phyloP scores from a whole-genome alignment of 192 early-diverging fungal genomes.

The Rhizoclosmatium sp. region DNA sequence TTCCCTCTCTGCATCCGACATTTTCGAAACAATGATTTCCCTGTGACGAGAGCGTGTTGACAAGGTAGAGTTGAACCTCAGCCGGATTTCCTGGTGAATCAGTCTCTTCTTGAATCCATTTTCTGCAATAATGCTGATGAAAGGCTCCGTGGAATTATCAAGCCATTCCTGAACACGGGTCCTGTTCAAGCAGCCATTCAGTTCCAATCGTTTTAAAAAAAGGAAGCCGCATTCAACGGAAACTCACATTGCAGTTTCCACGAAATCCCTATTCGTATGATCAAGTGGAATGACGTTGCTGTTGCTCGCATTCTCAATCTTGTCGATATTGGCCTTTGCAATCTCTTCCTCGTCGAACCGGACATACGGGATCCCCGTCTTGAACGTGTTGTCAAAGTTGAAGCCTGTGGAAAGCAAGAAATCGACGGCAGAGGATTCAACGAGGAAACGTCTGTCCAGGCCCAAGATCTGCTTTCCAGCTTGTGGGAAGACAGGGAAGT shows the following conservation, averaged over 20 bases:
- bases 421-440: constrained; percentile 65
- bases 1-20: constrained; percentile 56
- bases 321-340: constrained; percentile 52
- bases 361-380: constrained; percentile 77
- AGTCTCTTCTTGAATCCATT: constrained; percentile 75
- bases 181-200: constrained; percentile 36
- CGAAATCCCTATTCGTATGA: constrained; percentile 60
- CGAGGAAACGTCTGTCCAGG: constrained; percentile 61
- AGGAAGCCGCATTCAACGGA: constrained; percentile 10
- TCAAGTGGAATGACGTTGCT: constrained; percentile 45
- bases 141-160: constrained; percentile 51
- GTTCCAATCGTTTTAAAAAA: not conserved
- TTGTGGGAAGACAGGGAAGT: constrained; percentile 87
- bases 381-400: constrained; percentile 91
- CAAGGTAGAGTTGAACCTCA: constrained; percentile 58
- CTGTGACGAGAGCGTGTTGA: constrained; percentile 47
- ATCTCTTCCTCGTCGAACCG: constrained; percentile 65
- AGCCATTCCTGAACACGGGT: constrained; percentile 57
- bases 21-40: constrained; percentile 54
- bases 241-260: constrained; percentile 53
- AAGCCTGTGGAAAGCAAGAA: constrained; percentile 82
- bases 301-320: not conserved
- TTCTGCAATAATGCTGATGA: constrained; percentile 54
- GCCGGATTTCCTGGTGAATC: constrained; percentile 77
- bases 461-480: constrained; percentile 52